Base-by-base conservation (phyloP, 768 basidiomycete species). In the Mycena olivaceomarginata region DNA sequence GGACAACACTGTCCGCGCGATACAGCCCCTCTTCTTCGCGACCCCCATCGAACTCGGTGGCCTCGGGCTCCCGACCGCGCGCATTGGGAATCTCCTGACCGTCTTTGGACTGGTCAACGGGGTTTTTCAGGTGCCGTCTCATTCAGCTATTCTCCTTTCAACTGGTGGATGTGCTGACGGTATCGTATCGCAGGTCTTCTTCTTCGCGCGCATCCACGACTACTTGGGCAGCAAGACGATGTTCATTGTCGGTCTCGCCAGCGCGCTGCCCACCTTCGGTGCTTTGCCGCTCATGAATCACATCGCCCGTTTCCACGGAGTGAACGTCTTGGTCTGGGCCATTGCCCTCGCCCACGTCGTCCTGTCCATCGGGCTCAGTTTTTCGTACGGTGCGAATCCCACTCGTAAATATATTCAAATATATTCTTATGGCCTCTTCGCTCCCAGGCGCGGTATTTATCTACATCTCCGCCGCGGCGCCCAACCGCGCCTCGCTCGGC, bases 21-120 rank as follows among this genome's bases (percentile, higher is more conserved):
- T 88, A 15, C 85, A 86, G 45, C 93, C 93, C 0, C 84, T 93
- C 22, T 93, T 93, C 84, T 87, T 89, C 66, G 88, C 92, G 31
- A 92, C 92, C 5, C 91, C 93, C 4, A 83, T 90, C 70, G 82
- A 83, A 4, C 86, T 90, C 6, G 93, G 93, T 18, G 93, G 93
- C 0, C 89, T 94, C 25, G 92, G 90, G 5, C 85, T 94, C 13
- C 82, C 88, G 15, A 90, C 93, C 4, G 85, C 88, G 13, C 76
- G 81, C 18, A 93, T 94, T 25, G 93, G 93, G 13, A 85, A 86
- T 56, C 88, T 92, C 56, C 86, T 93, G n/a, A 89, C 89, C 11
- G 75, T 84, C 5, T 91, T 89, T 72, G 93, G 93, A 5, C 79
- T 93, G 22, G 72, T 88, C 41, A 93, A 91, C 75, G 91, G 90